A percentile compares a stretch with the other conserved stretches of the same genome.
phyloP scores from a whole-genome alignment of 2,329 filamentous ascomycete genomes.

The Cyanodermella asteris region DNA sequence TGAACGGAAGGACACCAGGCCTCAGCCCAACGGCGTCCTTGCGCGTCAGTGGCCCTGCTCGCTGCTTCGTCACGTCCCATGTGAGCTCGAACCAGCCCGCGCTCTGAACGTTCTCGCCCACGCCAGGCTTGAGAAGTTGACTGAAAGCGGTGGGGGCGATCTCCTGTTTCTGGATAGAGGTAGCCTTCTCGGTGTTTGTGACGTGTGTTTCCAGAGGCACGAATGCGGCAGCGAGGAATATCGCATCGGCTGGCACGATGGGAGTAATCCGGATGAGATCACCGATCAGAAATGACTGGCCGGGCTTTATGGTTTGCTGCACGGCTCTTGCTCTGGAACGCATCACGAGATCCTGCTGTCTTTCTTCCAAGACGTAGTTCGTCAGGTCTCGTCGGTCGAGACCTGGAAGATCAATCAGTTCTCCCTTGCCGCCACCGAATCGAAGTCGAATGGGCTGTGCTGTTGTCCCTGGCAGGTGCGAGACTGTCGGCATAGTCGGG shows the following conservation, averaged over 20 bases:
- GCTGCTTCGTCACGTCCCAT: conserved; percentile 63
- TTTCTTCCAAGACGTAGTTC: conserved; percentile 42
- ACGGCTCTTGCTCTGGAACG: conserved; percentile 49
- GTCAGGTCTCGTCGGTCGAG: conserved; percentile 54
- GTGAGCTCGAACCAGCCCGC: conserved; percentile 57
- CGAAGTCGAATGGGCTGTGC: conserved; percentile 85
- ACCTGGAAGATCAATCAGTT: conserved; percentile 82
- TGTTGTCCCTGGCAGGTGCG: conserved; percentile 74
- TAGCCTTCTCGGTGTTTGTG: conserved; percentile 60
- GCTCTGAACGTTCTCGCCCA: conserved; percentile 35
- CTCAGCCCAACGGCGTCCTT: conserved; percentile 40
- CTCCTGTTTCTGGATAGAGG: conserved; percentile 41
- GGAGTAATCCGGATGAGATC: conserved; percentile 79
- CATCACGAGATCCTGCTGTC: conserved; percentile 56
- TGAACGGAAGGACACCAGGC: conserved; percentile 53
- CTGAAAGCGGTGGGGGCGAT: conserved; percentile 37
- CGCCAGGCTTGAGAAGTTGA: conserved; percentile 39
- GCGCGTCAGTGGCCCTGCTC: conserved; percentile 45
- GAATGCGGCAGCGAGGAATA: conserved; percentile 71
- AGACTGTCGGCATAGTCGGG: conserved; percentile 70
- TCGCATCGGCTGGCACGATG: conserved; percentile 33
- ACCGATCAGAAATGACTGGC: conserved; percentile 63
- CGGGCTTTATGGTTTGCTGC: conserved; percentile 49
- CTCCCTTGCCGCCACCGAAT: conserved; percentile 67
- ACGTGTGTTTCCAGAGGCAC: conserved; percentile 56